Evolutionary conservation across 352 stramenopile species (phyloP).

Genomic region (Phytopythium aichiense): DNA sequence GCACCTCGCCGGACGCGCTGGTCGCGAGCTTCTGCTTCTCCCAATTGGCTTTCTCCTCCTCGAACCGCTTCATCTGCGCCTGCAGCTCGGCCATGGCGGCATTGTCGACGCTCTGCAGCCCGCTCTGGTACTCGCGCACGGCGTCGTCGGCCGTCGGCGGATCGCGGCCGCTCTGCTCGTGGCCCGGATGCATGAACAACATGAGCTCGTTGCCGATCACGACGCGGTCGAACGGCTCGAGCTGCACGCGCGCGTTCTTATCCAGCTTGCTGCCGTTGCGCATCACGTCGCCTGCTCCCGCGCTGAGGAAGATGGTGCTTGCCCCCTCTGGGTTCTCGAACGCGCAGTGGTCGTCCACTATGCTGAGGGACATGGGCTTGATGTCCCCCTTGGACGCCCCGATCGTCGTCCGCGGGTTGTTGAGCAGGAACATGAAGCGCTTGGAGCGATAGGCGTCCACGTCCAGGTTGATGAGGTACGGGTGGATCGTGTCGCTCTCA

Average conservation of each 20-base stretch:
- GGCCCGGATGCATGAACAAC: conserved; percentile 70
- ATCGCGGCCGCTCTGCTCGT: conserved; percentile 36
- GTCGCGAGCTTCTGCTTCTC: conserved; percentile 52
- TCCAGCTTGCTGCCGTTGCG: conserved; percentile 80
- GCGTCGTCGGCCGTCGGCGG: conserved; percentile 79
- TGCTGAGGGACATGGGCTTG: conserved; percentile 88
- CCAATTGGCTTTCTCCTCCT: conserved; percentile 87
- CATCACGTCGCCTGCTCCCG: conserved; percentile 82
- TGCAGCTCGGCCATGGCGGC: conserved; percentile 80
- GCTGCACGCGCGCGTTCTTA: conserved; percentile 28
- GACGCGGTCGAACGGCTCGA: conserved; percentile 68
- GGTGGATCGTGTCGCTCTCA: conserved; percentile 73
- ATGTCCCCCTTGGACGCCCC: conserved; percentile 83
- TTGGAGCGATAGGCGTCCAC: conserved; percentile 91
- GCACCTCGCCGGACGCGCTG: neutral
- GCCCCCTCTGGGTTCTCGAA: conserved; percentile 47
- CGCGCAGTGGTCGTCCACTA: conserved; percentile 85
- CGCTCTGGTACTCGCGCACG: conserved; percentile 85
- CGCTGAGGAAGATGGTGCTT: conserved; percentile 42
- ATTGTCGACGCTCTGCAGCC: conserved; percentile 68
- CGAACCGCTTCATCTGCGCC: conserved; percentile 86
- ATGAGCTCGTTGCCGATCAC: conserved; percentile 87
- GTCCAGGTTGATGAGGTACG: conserved; percentile 93
- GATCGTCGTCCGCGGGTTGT: conserved; percentile 46
- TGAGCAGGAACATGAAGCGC: conserved; percentile 91